Evolutionary conservation across 768 basidiomycete genomes (phyloP).

Genomic region (Crassisporium funariophilum): DNA sequence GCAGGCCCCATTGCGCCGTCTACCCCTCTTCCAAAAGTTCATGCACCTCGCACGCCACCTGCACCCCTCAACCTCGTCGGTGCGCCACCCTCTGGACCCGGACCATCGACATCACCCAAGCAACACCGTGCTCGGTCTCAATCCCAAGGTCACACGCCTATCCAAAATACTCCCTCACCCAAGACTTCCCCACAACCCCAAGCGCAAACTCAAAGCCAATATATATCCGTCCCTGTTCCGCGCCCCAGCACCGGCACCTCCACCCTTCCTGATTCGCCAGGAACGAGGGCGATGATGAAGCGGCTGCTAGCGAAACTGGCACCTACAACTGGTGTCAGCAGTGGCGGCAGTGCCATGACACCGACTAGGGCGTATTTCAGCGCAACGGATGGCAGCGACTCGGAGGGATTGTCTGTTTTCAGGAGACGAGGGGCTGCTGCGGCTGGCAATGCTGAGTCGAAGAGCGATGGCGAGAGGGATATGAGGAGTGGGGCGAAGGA

Average conservation of each 20-base stretch:
- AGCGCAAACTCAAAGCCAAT: conserved; percentile 7
- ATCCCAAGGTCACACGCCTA: not conserved
- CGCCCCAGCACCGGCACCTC: not conserved
- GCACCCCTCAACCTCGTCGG: conserved; percentile 7
- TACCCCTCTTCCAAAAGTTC: conserved; percentile 1
- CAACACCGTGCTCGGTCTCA: not conserved
- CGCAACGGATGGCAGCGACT: not conserved
- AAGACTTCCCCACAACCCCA: not conserved
- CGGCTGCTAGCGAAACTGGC: conserved; percentile 36
- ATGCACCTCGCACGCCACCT: not conserved
- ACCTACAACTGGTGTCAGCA: conserved; percentile 6
- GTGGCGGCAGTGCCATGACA: conserved; percentile 1
- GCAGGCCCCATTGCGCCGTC: conserved; percentile 19
- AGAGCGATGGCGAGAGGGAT: conserved; percentile 2
- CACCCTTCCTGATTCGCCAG: conserved; percentile 13
- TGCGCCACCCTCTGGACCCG: not conserved
- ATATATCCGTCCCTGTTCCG: conserved; percentile 1
- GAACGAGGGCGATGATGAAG: conserved; percentile 30
- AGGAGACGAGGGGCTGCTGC: not conserved
- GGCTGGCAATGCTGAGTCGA: not conserved
- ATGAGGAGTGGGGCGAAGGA: not conserved
- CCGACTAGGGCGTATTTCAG: too few relatives aligned
- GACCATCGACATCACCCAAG: not conserved
- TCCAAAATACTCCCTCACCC: not conserved
- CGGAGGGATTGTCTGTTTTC: not conserved